Evolutionary conservation across 202 grass and related monocot genomes (phyloP).

Genomic region (Zizania palustris): DNA sequence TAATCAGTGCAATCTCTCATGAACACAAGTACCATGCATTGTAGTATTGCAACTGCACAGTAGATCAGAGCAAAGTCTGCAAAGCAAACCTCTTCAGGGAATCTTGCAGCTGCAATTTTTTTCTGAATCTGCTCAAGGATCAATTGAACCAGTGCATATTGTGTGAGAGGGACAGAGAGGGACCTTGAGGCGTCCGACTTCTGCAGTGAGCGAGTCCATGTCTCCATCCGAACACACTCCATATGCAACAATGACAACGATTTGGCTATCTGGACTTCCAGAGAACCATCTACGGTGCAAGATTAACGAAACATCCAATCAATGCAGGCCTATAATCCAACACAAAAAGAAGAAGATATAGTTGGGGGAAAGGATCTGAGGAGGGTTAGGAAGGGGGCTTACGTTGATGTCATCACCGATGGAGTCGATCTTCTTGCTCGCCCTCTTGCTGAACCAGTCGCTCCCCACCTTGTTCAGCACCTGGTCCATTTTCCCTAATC

Average conservation of each 20-base stretch:
- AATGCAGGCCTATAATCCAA: no score
- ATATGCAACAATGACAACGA: no score
- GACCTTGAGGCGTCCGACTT: slow-evolving; percentile 69
- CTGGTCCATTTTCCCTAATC: slow-evolving; percentile 70
- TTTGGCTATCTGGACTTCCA: no score
- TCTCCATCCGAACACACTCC: no score
- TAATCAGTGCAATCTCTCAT: neutral
- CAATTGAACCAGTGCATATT: slow-evolving; percentile 7
- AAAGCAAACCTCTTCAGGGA: slow-evolving; percentile 47
- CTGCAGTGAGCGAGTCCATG: slow-evolving; percentile 37
- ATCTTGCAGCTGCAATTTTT: slow-evolving; percentile 42
- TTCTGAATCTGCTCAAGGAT: neutral
- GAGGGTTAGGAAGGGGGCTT: no score
- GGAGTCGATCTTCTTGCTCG: slow-evolving; percentile 89
- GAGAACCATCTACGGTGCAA: no score
- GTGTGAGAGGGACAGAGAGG: neutral
- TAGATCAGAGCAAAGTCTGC: neutral
- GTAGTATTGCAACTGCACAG: neutral
- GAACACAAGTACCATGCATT: neutral
- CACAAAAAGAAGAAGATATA: no score
- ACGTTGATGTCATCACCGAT: slow-evolving; percentile 87
- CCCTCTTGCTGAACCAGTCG: slow-evolving; percentile 94
- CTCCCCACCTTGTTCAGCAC: slow-evolving; percentile 88
- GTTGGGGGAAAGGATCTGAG: no score
- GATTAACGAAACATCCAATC: no score